Base-by-base conservation (phyloP, 768 basidiomycete genomes). In the Sarcomyxa edulis region DNA sequence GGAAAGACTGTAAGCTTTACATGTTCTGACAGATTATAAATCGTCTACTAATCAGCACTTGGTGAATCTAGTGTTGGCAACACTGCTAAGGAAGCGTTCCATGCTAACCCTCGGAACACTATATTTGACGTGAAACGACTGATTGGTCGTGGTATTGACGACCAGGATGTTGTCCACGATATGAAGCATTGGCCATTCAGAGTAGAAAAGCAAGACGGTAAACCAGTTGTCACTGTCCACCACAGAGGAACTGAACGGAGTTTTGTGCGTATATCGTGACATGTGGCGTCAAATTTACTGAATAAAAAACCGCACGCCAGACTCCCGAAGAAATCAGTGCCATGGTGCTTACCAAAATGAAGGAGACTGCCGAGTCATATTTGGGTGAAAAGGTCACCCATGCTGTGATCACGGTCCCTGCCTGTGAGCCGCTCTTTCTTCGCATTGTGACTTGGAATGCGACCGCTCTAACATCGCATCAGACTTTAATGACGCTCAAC, bases 401-500 rank as follows among this genome's bases (percentile, higher is more conserved):
- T 59, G 78, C 78, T 37, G 73, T 78, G 42, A 55, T 72, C 46
- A 69, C 66, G 24, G 67, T 83, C 35, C 80, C 80, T 25, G 78
- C 80, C 18, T 63, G 69, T 78, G n/a, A n/a, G n/a, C n/a, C n/a
- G n/a, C n/a, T n/a, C n/a, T n/a, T n/a, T n/a, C n/a, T n/a, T n/a
- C n/a, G n/a, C n/a, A n/a, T n/a, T n/a, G n/a, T n/a, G n/a, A n/a
- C n/a, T n/a, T n/a, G n/a, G n/a, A n/a, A n/a, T n/a, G n/a, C n/a
- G n/a, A n/a, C n/a, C n/a, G n/a, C n/a, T n/a, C n/a, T n/a, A n/a
- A n/a, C n/a, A n/a, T n/a, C n/a, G n/a, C 94, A 1, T 93, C 95
- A 0, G 96, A 97, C 69, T 99, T 98, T 79, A 99, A 99, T 61
- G 96, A 99, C 58, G 93, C 95, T 16, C 95, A 99, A 64, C 84